Conservation (phyloP, 805 yeast genomes). For the Kregervanrija fluxuum region DNA sequence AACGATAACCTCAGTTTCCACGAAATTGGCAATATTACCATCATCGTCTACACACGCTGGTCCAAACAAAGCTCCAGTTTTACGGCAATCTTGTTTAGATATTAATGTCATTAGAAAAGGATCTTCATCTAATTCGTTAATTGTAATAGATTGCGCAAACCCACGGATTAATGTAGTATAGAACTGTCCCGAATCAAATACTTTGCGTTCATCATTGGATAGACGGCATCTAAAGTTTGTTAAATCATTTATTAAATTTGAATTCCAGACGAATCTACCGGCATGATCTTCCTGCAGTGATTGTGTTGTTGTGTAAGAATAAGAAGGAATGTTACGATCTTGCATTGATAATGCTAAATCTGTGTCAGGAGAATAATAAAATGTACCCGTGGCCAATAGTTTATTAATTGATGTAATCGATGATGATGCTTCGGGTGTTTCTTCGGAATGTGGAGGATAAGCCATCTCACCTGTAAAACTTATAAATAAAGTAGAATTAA, state of each 20-base stretch:
- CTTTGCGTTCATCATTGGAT: conserved; percentile 30
- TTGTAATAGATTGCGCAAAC: conserved; percentile 34
- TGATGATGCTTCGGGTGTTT: not conserved
- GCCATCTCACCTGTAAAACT: conserved; percentile 48
- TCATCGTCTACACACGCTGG: conserved; percentile 54
- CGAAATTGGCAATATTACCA: conserved; percentile 54
- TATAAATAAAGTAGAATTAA: conserved; percentile 57
- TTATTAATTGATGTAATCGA: conserved; percentile 27
- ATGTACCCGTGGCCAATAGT: conserved; percentile 38
- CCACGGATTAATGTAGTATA: conserved; percentile 44
- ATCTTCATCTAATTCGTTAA: conserved; percentile 23
- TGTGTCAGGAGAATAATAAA: conserved; percentile 40
- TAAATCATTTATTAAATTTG: conserved; percentile 37
- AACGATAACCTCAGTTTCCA: conserved; percentile 44
- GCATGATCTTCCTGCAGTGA: conserved; percentile 32
- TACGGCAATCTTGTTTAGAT: conserved; percentile 43
- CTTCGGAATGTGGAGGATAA: conserved; percentile 4
- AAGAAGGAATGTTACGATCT: conserved; percentile 16
- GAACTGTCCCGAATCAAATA: conserved; percentile 41
- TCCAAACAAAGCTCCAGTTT: conserved; percentile 44
- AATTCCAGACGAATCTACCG: conserved; percentile 45
- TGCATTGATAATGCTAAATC: conserved; percentile 40
- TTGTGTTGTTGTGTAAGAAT: conserved; percentile 11
- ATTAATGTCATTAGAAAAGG: conserved; percentile 35
- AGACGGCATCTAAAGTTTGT: conserved; percentile 40